Evolutionary conservation across 805 yeast genomes (phyloP).

Genomic region (Yarrowia phangngaensis): DNA sequence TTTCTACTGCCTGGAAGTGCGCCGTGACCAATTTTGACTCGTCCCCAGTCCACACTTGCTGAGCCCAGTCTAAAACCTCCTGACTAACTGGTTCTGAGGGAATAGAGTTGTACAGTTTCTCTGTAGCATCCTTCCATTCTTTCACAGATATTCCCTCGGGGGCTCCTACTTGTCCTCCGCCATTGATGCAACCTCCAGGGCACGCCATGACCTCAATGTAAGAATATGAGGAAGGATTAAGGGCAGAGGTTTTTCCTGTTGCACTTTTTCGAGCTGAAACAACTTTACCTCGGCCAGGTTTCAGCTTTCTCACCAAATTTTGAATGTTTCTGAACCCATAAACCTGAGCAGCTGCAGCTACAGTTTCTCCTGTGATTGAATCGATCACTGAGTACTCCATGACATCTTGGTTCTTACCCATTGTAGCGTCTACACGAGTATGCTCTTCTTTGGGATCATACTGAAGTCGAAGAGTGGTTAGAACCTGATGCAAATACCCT

Average conservation of each 20-base stretch:
- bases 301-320: slow-evolving; percentile 80
- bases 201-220: slow-evolving; percentile 97
- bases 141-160: slow-evolving; percentile 36
- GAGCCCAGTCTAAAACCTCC: slow-evolving; percentile 26
- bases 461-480: slow-evolving; percentile 40
- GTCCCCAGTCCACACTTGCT: slow-evolving; percentile 3
- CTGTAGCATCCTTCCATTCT: slow-evolving; percentile 39
- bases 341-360: slow-evolving; percentile 59
- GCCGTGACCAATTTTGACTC: slow-evolving; percentile 4
- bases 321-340: slow-evolving; percentile 95
- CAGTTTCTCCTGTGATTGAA: slow-evolving; percentile 35
- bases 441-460: slow-evolving; percentile 32
- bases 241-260: slow-evolving; percentile 35
- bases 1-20: slow-evolving; percentile 21
- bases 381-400: slow-evolving; percentile 59
- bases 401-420: slow-evolving; percentile 70
- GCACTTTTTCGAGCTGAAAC: slow-evolving; percentile 30
- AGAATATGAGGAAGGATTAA: slow-evolving; percentile 66
- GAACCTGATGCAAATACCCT: slow-evolving; percentile 75
- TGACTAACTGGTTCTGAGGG: slow-evolving; percentile 26
- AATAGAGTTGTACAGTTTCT: slow-evolving; percentile 40
- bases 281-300: slow-evolving; percentile 41
- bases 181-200: slow-evolving; percentile 95
- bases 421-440: slow-evolving; percentile 44
- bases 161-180: slow-evolving; percentile 81